phyloP scores from a whole-genome alignment of 1,284 basidiomycete species.

The Stygiomarasmius scandens region DNA sequence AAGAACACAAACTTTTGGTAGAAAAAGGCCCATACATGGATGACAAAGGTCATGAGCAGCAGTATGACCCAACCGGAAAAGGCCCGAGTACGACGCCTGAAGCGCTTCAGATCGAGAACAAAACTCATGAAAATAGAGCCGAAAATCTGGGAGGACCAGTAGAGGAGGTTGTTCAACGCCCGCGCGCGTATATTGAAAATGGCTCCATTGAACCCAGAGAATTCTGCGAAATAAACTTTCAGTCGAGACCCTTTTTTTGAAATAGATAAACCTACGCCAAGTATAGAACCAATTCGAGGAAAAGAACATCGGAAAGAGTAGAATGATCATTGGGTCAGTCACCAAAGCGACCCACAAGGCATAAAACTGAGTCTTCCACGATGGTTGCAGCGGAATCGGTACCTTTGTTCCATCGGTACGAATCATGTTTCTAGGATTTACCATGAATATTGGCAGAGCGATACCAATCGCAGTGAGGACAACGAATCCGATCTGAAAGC shows the following conservation, averaged over 20 bases:
- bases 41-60: constrained; percentile 59
- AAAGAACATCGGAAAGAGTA: constrained; percentile 72
- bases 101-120: constrained; percentile 55
- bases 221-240: constrained; percentile 8
- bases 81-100: constrained; percentile 63
- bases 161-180: constrained; percentile 67
- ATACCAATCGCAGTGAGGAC: constrained; percentile 69
- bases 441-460: constrained; percentile 68
- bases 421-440: constrained; percentile 65
- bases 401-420: constrained; percentile 74
- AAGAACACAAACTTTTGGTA: constrained; percentile 58
- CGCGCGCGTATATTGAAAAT: constrained; percentile 43
- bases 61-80: constrained; percentile 66
- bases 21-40: constrained; percentile 70
- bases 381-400: constrained; percentile 60
- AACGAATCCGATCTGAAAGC: constrained; percentile 68
- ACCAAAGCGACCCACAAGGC: constrained; percentile 51
- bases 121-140: constrained; percentile 65
- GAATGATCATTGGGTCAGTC: constrained; percentile 58
- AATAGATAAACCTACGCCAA: constrained; percentile 65
- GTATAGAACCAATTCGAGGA: constrained; percentile 81
- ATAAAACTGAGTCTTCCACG: constrained; percentile 66
- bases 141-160: constrained; percentile 69
- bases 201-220: constrained; percentile 22
- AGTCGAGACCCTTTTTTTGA: no score